These are phyloP conservation scores for Zarea fungicola DNA, from an alignment of 2,329 filamentous ascomycete genomes.

Conservation along the genomic window DNA sequence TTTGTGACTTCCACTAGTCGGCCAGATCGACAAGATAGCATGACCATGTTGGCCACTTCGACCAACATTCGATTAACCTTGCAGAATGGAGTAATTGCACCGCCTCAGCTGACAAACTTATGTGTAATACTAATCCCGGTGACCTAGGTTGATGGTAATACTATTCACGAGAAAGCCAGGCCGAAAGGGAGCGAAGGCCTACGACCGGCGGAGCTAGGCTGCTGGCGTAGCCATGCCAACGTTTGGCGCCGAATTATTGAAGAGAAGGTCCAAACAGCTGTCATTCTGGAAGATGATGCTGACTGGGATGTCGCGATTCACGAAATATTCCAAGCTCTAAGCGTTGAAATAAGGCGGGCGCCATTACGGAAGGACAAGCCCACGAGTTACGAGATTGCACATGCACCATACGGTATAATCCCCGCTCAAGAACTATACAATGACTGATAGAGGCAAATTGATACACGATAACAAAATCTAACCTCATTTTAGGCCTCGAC, in stretches of 20 bases:
- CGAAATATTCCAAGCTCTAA: background rate
- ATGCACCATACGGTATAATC: constrained; percentile 3
- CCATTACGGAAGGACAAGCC: background rate
- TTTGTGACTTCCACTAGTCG: background rate
- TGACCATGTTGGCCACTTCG: background rate
- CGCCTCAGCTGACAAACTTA: no score
- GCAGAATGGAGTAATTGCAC: background rate
- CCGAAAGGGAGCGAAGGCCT: background rate
- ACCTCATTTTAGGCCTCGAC: background rate
- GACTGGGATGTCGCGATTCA: constrained; percentile 1
- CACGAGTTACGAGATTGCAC: background rate
- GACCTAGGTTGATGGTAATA: background rate
- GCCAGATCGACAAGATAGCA: background rate
- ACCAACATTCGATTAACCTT: background rate
- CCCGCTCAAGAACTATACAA: no score
- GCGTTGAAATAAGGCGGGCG: background rate
- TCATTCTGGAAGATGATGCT: background rate
- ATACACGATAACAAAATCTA: background rate
- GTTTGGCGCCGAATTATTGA: background rate
- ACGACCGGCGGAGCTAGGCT: background rate
- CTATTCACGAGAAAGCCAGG: background rate
- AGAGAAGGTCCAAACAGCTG: background rate
- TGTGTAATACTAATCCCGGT: background rate
- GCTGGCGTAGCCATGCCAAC: constrained; percentile 3
- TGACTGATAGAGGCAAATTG: no score